Percentiles rank a stretch among this genome's conserved stretches.
Conservation (phyloP, 345 rosid genomes). For the Capsella bursapastoris region DNA sequence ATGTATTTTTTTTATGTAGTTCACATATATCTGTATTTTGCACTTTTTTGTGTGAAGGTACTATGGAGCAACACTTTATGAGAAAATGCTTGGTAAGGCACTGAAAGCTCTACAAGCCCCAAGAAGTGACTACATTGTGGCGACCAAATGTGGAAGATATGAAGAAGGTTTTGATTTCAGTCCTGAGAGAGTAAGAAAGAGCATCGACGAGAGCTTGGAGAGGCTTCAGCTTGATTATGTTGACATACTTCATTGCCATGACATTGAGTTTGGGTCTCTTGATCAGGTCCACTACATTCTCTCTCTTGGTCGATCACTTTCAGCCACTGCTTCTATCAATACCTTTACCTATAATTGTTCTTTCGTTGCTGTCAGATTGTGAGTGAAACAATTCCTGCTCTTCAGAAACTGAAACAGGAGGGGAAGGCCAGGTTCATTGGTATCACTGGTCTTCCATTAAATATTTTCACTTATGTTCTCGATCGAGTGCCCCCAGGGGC, state of each 20-base stretch:
- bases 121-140: conserved; percentile 74
- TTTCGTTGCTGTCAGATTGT: conserved; percentile 56
- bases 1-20: background rate
- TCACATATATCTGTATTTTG: too few relatives aligned
- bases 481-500: conserved; percentile 81
- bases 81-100: conserved; percentile 89
- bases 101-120: conserved; percentile 78
- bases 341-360: background rate
- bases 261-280: conserved; percentile 86
- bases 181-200: conserved; percentile 82
- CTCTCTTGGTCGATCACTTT: background rate
- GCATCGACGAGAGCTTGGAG: conserved; percentile 85
- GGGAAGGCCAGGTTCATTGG: conserved; percentile 91
- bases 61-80: conserved; percentile 89
- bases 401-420: conserved; percentile 73
- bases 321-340: background rate
- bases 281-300: conserved; percentile 62
- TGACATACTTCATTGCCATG: conserved; percentile 91
- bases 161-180: conserved; percentile 87
- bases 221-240: conserved; percentile 92
- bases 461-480: conserved; percentile 69
- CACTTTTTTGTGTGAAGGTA: conserved; percentile 48
- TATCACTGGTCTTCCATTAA: conserved; percentile 87
- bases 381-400: conserved; percentile 94
- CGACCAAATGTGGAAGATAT: conserved; percentile 90